Base-by-base conservation (phyloP, 2,329 filamentous ascomycete genomes). In the Colletotrichum chrysophilum region DNA sequence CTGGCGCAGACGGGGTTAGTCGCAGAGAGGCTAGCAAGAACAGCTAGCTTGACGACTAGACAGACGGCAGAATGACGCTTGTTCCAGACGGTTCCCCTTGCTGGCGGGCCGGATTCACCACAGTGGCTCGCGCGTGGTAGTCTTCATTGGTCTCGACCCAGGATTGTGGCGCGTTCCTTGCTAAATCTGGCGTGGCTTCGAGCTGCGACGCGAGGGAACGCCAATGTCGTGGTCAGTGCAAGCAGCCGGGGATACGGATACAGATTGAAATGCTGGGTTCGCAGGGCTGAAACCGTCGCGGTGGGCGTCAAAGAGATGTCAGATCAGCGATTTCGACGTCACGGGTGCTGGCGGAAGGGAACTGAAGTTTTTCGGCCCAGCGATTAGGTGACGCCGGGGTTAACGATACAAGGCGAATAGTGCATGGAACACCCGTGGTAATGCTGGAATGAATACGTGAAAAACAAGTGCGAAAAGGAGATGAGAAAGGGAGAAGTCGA, bases 71-170 rank as follows among this genome's bases (percentile, higher is more conserved):
- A 65, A 21, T 58, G 48, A 48, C 69, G 56, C 74, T 74, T 73
- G 58, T 76, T 60, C 74, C 64, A 74, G 58, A 52, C 64, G 58
- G 55, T 36, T 69, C 48, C 32, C 70, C 64, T 60, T 60, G 58
- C 68, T 65, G 70, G 43, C 74, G 70, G 70, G 56, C 74, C 70
- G 74, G 70, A 69, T 76, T 74, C 70, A 76, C 74, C 52, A 65
- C 26, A 76, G 70, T 52, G 74, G 65, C 70, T 69, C 70, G 34
- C 64, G 52, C 70, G 55, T 67, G 28, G 52, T 60, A 52, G n/a
- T 48, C 64, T 69, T 76, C 58, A 74, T 76, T 74, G 74, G 70
- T 30, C 64, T 64, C 34, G 58, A 26, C 56, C 32, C 24, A 34
- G 26, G 58, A 60, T 60, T 61, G 70, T 73, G 74, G 58, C 70